phyloP scores from a whole-genome alignment of 2,329 filamentous ascomycete genomes.

The Fusarium verrucosum region DNA sequence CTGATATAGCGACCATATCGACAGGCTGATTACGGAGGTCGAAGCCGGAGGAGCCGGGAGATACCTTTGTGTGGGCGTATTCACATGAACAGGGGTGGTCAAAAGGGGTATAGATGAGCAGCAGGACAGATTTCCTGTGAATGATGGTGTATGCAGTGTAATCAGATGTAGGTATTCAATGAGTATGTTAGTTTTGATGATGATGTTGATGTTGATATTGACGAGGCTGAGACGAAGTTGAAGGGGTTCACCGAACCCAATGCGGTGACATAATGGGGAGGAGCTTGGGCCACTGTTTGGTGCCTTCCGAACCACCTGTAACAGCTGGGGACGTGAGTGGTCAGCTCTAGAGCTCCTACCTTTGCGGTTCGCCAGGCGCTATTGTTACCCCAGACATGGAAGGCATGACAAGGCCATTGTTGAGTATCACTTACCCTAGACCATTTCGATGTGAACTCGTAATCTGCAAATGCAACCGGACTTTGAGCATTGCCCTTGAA shows the following conservation, averaged over 20 bases:
- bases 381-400: slow-evolving; percentile 4
- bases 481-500: background rate
- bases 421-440: slow-evolving; percentile 15
- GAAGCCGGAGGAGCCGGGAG: slow-evolving; percentile 30
- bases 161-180: background rate
- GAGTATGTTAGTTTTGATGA: background rate
- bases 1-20: slow-evolving; percentile 36
- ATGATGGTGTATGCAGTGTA: background rate
- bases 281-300: slow-evolving; percentile 34
- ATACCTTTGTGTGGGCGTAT: slow-evolving; percentile 31
- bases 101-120: background rate
- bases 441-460: background rate
- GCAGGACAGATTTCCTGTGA: background rate
- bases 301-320: slow-evolving; percentile 31
- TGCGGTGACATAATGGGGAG: slow-evolving; percentile 21
- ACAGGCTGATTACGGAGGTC: slow-evolving; percentile 6
- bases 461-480: background rate
- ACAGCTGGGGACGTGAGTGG: slow-evolving; percentile 16
- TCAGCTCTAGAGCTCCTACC: slow-evolving; percentile 8
- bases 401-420: slow-evolving; percentile 13
- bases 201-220: slow-evolving; percentile 19
- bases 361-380: too few species aligned
- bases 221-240: slow-evolving; percentile 27
- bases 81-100: slow-evolving; percentile 29
- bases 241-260: background rate